phyloP scores from a whole-genome alignment of 192 early-diverging fungal genomes.

The Backusella sp. region DNA sequence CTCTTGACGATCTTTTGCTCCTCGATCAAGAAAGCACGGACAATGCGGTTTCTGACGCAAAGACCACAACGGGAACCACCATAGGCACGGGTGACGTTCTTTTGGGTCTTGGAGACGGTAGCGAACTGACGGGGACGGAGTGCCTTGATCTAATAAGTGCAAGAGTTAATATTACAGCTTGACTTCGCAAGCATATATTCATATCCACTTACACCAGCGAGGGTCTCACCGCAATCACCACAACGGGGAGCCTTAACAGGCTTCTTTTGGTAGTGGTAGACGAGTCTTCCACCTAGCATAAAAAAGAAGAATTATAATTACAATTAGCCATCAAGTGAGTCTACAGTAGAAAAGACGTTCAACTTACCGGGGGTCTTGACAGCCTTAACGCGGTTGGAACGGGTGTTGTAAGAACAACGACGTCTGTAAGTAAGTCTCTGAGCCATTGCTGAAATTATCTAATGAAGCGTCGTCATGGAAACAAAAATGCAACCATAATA shows the following conservation, averaged over 20 bases:
- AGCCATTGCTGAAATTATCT: constrained; percentile 50
- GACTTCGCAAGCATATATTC: neutral
- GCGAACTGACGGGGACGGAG: constrained; percentile 92
- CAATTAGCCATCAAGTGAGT: neutral
- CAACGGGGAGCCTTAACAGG: constrained; percentile 88
- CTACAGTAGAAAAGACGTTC: neutral
- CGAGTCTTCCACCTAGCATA: constrained; percentile 79
- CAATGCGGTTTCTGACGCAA: constrained; percentile 82
- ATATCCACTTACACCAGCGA: constrained; percentile 78
- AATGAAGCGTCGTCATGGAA: neutral
- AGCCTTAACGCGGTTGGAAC: constrained; percentile 81
- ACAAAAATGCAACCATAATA: neutral
- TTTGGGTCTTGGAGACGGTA: constrained; percentile 87
- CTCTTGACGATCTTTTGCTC: constrained; percentile 99
- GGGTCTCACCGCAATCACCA: constrained; percentile 92
- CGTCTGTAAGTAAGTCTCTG: constrained; percentile 85
- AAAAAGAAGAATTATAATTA: neutral
- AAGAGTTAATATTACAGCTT: neutral
- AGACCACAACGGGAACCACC: constrained; percentile 93
- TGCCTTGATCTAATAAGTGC: constrained; percentile 39
- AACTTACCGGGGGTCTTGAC: constrained; percentile 82
- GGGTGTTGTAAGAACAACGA: constrained; percentile 87
- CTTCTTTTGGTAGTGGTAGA: constrained; percentile 92
- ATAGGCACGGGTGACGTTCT: constrained; percentile 93
- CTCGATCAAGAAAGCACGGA: constrained; percentile 98